Base-by-base conservation (phyloP, 2,329 filamentous ascomycete species). In the Colletotrichum sp. region DNA sequence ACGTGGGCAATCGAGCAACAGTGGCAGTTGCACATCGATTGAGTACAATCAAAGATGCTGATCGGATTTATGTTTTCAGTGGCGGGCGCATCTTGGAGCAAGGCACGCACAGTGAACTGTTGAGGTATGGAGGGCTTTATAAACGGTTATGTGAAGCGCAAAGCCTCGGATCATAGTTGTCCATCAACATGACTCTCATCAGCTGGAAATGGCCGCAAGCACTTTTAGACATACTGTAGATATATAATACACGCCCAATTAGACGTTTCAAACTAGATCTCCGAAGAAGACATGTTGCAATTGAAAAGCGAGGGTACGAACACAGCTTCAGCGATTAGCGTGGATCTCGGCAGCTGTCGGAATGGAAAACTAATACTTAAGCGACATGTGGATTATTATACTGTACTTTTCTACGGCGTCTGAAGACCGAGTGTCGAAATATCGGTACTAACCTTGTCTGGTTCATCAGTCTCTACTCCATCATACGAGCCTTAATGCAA, bases 11-110 rank as follows among this genome's bases (percentile, higher is more conserved):
- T n/a, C 34, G 63, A 5, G 71, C 48, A 12, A 77, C 76, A 4
- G 69, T 72, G 10, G 67, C 74, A 4, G 67, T 76, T 16, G 76
- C 77, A 3, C 75, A 78, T 24, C 73, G 77, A 2, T 66, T 78
- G 4, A 65, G 69, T 3, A 78, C 75, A 1, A 56, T 77, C 18
- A 67, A 71, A 7, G 43, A 77, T 13, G 77, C 76, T 0, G 66
- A 78, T 32, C 18, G 43, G 5, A 78, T 66, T 7, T 75, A 21
- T 30, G 69, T 75, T 10, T 64, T 73, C 5, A 14, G 65, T 10
- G 48, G 38, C 2, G 69, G 69, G 3, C 24, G 59, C 2, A 55
- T 75, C 30, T 34, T 65, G 10, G 69, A 73, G 34, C 28, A 24
- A 4, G 73, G 64, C 10, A 69, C 64, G 6, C 64, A 75, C 14